Base-by-base conservation (phyloP, 305 asterid species). In the Nicotiana rustica region DNA sequence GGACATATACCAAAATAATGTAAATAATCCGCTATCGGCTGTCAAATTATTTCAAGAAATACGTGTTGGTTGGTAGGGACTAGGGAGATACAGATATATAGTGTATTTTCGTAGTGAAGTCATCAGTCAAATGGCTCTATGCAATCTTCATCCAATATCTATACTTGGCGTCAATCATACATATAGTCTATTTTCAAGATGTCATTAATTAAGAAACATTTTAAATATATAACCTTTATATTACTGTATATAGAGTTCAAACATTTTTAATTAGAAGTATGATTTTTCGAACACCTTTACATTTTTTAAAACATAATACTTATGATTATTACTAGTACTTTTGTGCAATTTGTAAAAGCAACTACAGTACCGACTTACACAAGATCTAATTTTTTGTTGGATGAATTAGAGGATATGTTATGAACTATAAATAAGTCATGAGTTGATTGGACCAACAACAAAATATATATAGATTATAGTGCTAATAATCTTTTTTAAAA, bases 381-480 rank as follows among this genome's bases (percentile, higher is more conserved):
- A 52, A 52, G 17, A 52, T 52, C 13, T 10, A 52, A 12, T 60
- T 5, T 12, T 2, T 8, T 25, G 35, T 64, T 64, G 38, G 3
- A 21, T 21, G 67, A 19, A 21, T 62, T 21, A 36, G 52, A 33
- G 75, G 14, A 36, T 17, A 67, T 36, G 55, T 35, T 17, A 36
- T 9, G 76, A 35, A 36, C 56, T 52, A 68, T 36, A 68, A 15
- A n/a, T 29, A 15, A 36, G 31, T 33, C 35, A 33, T 4, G 31
- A 36, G 4, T 36, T 68, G 56, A 68, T 36, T 68, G 77, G 77
- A 68, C 33, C 56, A 68, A 68, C 41, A 68, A 36, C 55, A 68
- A 38, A 36, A 36, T 17, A 68, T 35, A 25, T 25, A 25, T 25
- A 25, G 25, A 25, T 25, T 25, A 25, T 25, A 25, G 25, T 25